These are phyloP conservation scores for Phialophora macrospora DNA, from an alignment of 2,329 filamentous ascomycete genomes.

Conservation along the genomic window DNA sequence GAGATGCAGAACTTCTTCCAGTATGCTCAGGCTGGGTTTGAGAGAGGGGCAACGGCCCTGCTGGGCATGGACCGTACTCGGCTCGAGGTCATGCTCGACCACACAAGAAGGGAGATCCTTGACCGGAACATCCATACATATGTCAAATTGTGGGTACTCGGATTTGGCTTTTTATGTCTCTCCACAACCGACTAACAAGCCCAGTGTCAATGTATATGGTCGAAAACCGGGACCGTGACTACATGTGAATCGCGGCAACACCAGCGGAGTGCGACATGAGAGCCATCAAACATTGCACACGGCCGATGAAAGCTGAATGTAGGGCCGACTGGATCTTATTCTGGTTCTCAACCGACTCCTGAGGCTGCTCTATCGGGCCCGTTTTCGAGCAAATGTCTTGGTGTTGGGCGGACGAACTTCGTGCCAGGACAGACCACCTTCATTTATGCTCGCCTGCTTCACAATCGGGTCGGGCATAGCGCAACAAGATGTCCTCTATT, in stretches of 20 bases:
- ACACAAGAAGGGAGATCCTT: slow-evolving; percentile 29
- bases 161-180: neutral
- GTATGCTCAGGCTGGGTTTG: slow-evolving; percentile 33
- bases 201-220: slow-evolving; percentile 17
- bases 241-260: neutral
- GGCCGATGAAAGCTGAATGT: neutral
- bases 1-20: slow-evolving; percentile 39
- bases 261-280: neutral
- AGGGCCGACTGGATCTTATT: neutral
- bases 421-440: neutral
- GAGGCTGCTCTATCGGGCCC: neutral
- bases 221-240: slow-evolving; percentile 11
- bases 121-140: slow-evolving; percentile 27
- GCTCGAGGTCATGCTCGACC: slow-evolving; percentile 34
- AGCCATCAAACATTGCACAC: neutral
- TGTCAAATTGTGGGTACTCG: slow-evolving; percentile 20
- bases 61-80: slow-evolving; percentile 30
- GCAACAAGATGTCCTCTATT: neutral
- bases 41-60: slow-evolving; percentile 38
- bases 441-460: neutral
- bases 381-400: neutral
- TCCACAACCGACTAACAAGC: neutral
- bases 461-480: neutral
- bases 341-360: neutral
- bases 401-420: neutral